Evolutionary conservation across 2,329 filamentous ascomycete species (phyloP).

Genomic region (Emergomyces pasteurianus): DNA sequence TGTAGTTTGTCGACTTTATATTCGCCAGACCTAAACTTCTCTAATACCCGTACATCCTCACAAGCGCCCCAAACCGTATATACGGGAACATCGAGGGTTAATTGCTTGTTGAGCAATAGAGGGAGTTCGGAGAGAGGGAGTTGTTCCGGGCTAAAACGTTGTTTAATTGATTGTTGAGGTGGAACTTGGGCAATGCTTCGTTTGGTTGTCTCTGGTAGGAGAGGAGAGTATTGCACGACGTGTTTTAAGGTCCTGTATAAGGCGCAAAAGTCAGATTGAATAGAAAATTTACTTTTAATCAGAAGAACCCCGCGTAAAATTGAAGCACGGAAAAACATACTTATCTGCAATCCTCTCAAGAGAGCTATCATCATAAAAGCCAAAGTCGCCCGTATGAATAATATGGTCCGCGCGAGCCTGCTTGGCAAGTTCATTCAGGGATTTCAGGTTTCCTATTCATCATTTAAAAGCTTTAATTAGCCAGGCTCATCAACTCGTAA

Average conservation of each 20-base stretch:
- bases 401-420: conserved; percentile 93
- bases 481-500: not conserved
- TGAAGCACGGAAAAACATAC: conserved; percentile 44
- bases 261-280: not conserved
- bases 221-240: conserved; percentile 93
- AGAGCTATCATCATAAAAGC: conserved; percentile 95
- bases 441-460: conserved; percentile 72
- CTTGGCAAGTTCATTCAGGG: conserved; percentile 90
- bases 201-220: conserved; percentile 68
- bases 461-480: not conserved
- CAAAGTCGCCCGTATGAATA: conserved; percentile 97
- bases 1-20: conserved; percentile 97
- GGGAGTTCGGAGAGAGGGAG: conserved; percentile 88
- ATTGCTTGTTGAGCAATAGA: conserved; percentile 72
- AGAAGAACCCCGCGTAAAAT: not conserved
- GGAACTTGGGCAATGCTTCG: conserved; percentile 55
- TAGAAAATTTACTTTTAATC: not conserved
- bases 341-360: conserved; percentile 97
- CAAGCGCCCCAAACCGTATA: conserved; percentile 99
- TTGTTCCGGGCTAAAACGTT: conserved; percentile 67
- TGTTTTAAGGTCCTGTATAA: conserved; percentile 76
- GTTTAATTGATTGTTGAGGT: conserved; percentile 61
- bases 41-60: conserved; percentile 91
- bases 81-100: conserved; percentile 89
- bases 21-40: conserved; percentile 94